Evolutionary conservation across 208 protist genomes (phyloP).

Genomic region (Leishmania lainsoni): DNA sequence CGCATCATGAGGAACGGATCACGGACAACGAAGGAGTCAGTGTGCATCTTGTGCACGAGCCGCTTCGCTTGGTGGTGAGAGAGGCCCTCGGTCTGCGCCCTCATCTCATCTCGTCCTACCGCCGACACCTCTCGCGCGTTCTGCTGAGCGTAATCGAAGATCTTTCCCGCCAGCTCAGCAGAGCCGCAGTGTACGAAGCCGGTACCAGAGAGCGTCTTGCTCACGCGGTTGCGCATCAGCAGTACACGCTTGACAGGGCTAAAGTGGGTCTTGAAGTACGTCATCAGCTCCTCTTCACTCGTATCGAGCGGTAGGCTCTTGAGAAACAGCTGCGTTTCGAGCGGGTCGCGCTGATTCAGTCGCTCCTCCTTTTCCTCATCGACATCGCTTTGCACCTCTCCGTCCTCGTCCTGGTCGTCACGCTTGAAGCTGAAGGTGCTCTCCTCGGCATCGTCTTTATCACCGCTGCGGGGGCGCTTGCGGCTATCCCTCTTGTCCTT

Average conservation of each 20-base stretch:
- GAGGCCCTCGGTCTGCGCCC: slow-evolving; percentile 72
- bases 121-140: slow-evolving; percentile 88
- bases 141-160: slow-evolving; percentile 82
- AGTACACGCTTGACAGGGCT: slow-evolving; percentile 77
- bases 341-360: slow-evolving; percentile 82
- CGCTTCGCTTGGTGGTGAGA: slow-evolving; percentile 85
- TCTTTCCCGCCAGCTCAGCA: slow-evolving; percentile 66
- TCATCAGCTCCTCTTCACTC: slow-evolving; percentile 76
- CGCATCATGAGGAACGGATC: slow-evolving; percentile 89
- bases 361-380: slow-evolving; percentile 90
- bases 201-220: slow-evolving; percentile 75
- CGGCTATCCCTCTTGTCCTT: slow-evolving; percentile 38
- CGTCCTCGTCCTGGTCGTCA: slow-evolving; percentile 48
- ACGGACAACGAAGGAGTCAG: slow-evolving; percentile 56
- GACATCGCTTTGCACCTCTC: slow-evolving; percentile 89
- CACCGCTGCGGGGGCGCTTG: slow-evolving; percentile 46
- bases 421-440: slow-evolving; percentile 41
- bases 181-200: slow-evolving; percentile 87
- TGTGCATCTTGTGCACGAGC: slow-evolving; percentile 76
- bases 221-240: slow-evolving; percentile 78
- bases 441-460: slow-evolving; percentile 34
- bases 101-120: slow-evolving; percentile 57
- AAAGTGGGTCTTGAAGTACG: slow-evolving; percentile 79
- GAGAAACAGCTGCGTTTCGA: slow-evolving; percentile 90
- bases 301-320: slow-evolving; percentile 88